Base-by-base conservation (phyloP, 257 asterid genomes). In the Solanum arcanum region DNA sequence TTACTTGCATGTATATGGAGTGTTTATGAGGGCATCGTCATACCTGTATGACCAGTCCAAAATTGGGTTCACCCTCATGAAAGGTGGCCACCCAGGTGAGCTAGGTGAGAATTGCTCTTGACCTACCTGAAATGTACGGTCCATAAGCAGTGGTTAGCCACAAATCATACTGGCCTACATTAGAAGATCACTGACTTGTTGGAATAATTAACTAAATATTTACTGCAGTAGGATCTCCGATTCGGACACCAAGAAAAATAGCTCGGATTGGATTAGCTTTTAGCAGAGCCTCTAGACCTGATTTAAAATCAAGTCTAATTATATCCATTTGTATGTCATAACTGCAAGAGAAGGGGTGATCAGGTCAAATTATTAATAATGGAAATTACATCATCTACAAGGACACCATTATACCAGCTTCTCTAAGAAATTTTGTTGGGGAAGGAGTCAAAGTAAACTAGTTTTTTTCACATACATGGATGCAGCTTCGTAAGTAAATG, bases 21-120 rank as follows among this genome's bases (percentile, higher is more conserved):
- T 37, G 44, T 56, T 85, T 69, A 83, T 72, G 47, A 44, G 39
- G 56, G 64, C 25, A 9, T 82, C 5, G 46, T 88, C 90, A 25
- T 3, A 95, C 99, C 98, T 95, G 94, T 95, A 96, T 27, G 98
- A 96, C 99, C 99, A 96, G 92, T 96, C 99, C 92, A 96, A 91
- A 56, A 96, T 94, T 89, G 99, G 99, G 89, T 96, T 96, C 89
- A 96, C 98, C 92, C 98, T 94, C 99, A 96, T 96, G 90, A 96
- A 96, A 91, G 98, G 92, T 29, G 99, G 98, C 98, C 98, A 95
- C 62, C 99, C 98, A 49, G 95, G 96, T 41, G 99, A 94, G 93
- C 99, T 96, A 20, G 98, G 98, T 44, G 98, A 94, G 92, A 96
- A 95, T 87, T 96, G 99, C 87, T 94, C 98, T 87, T 95, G 99